Conservation (phyloP, 768 basidiomycete genomes). For the Calocera viscosa region DNA sequence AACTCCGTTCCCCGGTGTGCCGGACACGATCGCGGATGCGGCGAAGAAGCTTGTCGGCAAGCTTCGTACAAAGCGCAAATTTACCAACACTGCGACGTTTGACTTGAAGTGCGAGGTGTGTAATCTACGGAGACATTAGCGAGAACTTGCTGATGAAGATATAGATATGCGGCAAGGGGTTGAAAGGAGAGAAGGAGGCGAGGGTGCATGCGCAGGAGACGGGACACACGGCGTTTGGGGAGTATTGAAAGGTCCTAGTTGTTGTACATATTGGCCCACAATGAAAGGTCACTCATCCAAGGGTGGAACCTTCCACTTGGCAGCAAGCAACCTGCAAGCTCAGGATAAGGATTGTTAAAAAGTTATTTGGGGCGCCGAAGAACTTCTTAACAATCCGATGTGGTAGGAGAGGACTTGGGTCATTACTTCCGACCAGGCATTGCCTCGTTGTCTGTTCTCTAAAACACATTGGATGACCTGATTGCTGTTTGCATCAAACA, state of each 20-base stretch:
- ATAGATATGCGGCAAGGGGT: conserved; percentile 65
- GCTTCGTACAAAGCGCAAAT: conserved; percentile 66
- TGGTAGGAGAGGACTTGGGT: no score
- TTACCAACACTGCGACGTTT: conserved; percentile 84
- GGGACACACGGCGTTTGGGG: conserved; percentile 74
- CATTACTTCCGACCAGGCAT: no score
- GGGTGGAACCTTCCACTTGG: no score
- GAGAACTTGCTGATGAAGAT: background rate
- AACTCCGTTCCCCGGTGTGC: conserved; percentile 34
- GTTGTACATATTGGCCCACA: background rate
- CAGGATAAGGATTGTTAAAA: no score
- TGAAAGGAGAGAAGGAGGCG: conserved; percentile 92
- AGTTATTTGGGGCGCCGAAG: no score
- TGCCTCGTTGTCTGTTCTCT: no score
- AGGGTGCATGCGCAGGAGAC: conserved; percentile 76
- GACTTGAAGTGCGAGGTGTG: conserved; percentile 74
- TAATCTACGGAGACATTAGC: conserved; percentile 18
- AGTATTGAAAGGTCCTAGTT: conserved; percentile 37
- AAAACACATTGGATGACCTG: no score
- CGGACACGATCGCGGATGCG: conserved; percentile 48
- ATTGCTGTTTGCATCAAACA: no score
- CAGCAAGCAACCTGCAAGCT: no score
- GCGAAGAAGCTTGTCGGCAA: conserved; percentile 59
- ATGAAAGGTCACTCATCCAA: no score
- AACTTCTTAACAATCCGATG: no score